Base-by-base conservation (phyloP, 2,329 filamentous ascomycete genomes). In the Beauveria sp. region DNA sequence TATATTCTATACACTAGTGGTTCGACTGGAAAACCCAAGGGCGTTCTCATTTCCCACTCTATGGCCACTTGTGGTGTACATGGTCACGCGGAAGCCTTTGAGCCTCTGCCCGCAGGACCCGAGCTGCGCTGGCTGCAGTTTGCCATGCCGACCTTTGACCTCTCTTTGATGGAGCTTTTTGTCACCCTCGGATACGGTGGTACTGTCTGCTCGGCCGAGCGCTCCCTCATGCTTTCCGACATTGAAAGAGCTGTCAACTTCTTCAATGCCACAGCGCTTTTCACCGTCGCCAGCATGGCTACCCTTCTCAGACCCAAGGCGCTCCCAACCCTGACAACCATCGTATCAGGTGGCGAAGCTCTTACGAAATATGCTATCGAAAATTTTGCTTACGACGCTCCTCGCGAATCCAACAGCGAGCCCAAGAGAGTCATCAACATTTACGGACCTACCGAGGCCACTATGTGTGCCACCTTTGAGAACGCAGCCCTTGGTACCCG, bases 41-140 rank as follows among this genome's bases (percentile, higher is more conserved):
- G 79, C 3, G 78, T 81, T 51, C 89, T 96, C 89, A 96, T 81
- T 92, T 90, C 60, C 10, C n/a, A 96, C 91, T 46, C 91, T 22
- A 58, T 60, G 50, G 61, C 61, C 18, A 63, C 52, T 5, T 59
- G 53, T 16, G 55, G 55, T 28, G 52, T 63, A n/a, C 57, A 56
- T 40, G 61, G 51, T 18, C 51, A 60, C 16, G 58, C 55, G n/a
- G 61, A 51, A n/a, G 61, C 46, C 2, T 58, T 58, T 18, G 57
- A 55, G 34, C 61, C 51, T n/a, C 51, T 63, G 5, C 55, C 56
- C 3, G 40, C 45, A 18, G 61, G 61, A 6, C 61, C 61, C 3
- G 53, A 58, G 28, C 40, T 63, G 34, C 61, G 61, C 42, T 63
- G 56, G 56, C 47, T 63, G 18, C 53, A 55, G 45, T 59, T 63